phyloP scores from a whole-genome alignment of 1,284 basidiomycete species.

The Trametes hirsuta region DNA sequence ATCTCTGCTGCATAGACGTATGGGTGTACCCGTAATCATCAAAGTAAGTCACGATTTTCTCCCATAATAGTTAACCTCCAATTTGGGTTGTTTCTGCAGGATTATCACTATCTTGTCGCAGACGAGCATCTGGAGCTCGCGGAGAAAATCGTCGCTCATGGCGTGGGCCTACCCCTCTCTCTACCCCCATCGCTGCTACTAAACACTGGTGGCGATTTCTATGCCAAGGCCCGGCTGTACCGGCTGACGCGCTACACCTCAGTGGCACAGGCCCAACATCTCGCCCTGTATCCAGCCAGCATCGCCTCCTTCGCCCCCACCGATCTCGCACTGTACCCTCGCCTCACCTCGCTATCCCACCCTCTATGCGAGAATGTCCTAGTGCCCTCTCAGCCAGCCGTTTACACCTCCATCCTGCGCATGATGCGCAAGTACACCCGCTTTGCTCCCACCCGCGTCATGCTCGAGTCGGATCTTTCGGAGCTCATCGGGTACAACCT shows the following conservation, averaged over 20 bases:
- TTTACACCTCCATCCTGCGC: conserved; percentile 35
- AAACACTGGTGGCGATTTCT: conserved; percentile 32
- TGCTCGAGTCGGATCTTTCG: conserved; percentile 35
- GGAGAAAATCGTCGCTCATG: conserved; percentile 26
- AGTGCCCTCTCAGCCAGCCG: conserved; percentile 31
- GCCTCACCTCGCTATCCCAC: background rate
- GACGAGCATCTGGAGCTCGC: conserved; percentile 31
- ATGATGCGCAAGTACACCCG: conserved; percentile 32
- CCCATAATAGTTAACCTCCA: background rate
- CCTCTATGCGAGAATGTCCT: conserved; percentile 21
- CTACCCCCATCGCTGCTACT: conserved; percentile 26
- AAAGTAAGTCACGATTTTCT: conserved; percentile 16
- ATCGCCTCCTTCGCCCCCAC: conserved; percentile 27
- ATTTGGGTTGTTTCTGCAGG: conserved; percentile 17
- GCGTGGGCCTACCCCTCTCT: conserved; percentile 29
- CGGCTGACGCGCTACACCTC: conserved; percentile 25
- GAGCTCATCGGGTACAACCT: conserved; percentile 37
- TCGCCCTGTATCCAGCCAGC: conserved; percentile 33
- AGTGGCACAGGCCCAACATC: conserved; percentile 21
- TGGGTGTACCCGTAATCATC: conserved; percentile 35
- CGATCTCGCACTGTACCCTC: conserved; percentile 26
- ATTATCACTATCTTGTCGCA: conserved; percentile 33
- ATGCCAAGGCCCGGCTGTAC: conserved; percentile 29
- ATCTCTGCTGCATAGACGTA: conserved; percentile 32
- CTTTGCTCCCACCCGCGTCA: conserved; percentile 22